Evolutionary conservation across 176 grass and related monocot species (phyloP).

Genomic region (Tillandsia leiboldiana): DNA sequence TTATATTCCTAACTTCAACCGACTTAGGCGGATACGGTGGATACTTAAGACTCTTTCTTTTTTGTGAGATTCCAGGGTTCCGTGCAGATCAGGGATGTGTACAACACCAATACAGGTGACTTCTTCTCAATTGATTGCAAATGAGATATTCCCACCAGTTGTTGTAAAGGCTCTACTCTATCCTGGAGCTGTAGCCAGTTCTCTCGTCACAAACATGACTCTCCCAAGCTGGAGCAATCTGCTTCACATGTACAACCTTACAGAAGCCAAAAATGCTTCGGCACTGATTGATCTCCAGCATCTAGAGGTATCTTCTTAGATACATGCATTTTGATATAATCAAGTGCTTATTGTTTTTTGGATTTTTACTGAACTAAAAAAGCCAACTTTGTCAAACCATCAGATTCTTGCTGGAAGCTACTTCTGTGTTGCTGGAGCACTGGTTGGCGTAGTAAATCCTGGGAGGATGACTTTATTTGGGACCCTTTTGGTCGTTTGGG

Average conservation of each 20-base stretch:
- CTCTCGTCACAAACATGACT: conserved; percentile 36
- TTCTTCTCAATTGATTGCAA: conserved; percentile 73
- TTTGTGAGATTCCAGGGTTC: conserved; percentile 47
- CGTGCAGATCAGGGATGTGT: conserved; percentile 88
- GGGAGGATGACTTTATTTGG: conserved; percentile 97
- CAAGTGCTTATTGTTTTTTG: not conserved
- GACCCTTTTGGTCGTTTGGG: conserved; percentile 76
- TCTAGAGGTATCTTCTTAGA: conserved; percentile 44
- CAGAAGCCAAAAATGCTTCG: conserved; percentile 71
- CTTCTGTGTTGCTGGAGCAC: conserved; percentile 78
- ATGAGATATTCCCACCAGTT: conserved; percentile 70
- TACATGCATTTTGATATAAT: not conserved
- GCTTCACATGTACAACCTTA: conserved; percentile 74
- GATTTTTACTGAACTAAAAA: not conserved
- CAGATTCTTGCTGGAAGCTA: conserved; percentile 97
- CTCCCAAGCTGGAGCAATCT: conserved; percentile 66
- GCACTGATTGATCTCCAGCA: conserved; percentile 73
- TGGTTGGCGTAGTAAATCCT: conserved; percentile 68
- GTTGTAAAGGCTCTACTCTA: conserved; percentile 77
- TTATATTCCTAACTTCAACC: not conserved
- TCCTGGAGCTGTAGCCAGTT: conserved; percentile 55
- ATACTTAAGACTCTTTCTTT: conserved; percentile 13
- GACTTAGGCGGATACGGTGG: conserved; percentile 8
- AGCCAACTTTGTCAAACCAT: not conserved
- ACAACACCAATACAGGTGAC: conserved; percentile 92